Evolutionary conservation across 1,284 basidiomycete genomes (phyloP), one percentile per base, ranked within the genome.

Genomic region (Trichosporon ovoides): DNA sequence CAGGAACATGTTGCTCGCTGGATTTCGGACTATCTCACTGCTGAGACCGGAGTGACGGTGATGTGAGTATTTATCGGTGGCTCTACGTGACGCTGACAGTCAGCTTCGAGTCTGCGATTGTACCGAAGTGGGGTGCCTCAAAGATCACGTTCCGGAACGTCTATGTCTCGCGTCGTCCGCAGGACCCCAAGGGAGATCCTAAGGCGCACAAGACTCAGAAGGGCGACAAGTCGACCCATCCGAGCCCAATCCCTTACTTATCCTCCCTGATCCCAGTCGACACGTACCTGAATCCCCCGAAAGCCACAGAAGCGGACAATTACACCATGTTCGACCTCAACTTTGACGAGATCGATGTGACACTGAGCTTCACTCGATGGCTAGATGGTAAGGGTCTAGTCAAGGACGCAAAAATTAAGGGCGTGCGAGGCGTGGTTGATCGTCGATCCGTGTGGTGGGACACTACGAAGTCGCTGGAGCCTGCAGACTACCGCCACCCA

Each of bases 131-230:
- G 92, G 91, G 91, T 61, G 91, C 95, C 68, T 94, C 91, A 14
- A 86, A 88, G 19, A 89, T 98, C 61, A 92, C 91, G 1, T 96
- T 98, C 82, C 91, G 92, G 71, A 97, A 98, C 67, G 94, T 98
- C 46, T 98, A 91, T 69, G 82, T 98, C 46, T 94, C 92, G 12
- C 85, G 91, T 3, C 83, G 91, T 6, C 88, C 89, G 9, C 53
- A 55, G 38, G 61, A 65, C 46, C 36, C 56, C 13, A 56, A 65
- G 22, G 49, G 56, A 13, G 54, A 62, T 68, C 79, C 80, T 81
- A 81, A 49, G 63, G 68, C 49, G 24, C 22, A 48, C 43, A 48
- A 48, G 11, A 48, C 43, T 7, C 43, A 48, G 16, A 48, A 48
- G 14, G 43, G 43, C n/a, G 43, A 48, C 43, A 48, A 48, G 6